Evolutionary conservation across 2,329 filamentous ascomycete genomes (phyloP).

Genomic region (Cercospora sp.): DNA sequence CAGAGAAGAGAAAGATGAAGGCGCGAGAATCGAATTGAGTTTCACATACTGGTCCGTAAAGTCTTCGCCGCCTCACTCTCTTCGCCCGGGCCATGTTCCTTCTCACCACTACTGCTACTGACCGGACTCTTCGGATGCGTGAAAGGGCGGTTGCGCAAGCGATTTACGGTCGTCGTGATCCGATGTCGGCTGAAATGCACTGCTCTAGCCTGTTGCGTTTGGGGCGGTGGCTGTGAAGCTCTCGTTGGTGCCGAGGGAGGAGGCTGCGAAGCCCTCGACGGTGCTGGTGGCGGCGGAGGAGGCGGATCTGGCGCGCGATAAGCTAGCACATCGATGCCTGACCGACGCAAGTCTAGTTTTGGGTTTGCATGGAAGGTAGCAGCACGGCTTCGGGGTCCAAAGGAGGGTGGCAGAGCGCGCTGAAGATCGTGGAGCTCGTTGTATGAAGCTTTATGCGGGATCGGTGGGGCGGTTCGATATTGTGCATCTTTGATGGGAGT

Average conservation of each 20-base stretch:
- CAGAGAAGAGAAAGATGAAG: neutral
- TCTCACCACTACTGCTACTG: neutral
- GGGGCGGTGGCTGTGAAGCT: neutral
- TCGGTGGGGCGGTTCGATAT: neutral
- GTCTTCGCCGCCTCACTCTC: neutral
- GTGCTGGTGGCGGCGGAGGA: neutral
- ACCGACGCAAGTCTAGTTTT: neutral
- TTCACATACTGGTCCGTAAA: neutral
- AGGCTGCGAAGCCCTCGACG: neutral
- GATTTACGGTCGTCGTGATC: neutral
- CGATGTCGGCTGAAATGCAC: constrained; percentile 8
- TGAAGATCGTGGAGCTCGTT: neutral
- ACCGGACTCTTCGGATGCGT: neutral
- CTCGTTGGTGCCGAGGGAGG: neutral
- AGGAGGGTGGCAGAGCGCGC: neutral
- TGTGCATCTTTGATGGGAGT: constrained; percentile 2
- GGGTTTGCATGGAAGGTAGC: neutral
- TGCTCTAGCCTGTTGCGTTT: neutral
- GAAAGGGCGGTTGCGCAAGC: neutral
- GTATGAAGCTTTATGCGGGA: neutral
- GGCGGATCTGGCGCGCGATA: neutral
- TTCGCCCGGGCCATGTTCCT: neutral
- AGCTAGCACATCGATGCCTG: neutral
- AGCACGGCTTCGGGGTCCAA: neutral
- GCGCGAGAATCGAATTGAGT: neutral